Evolutionary conservation across 169 alveolate species (phyloP), one percentile per base, ranked within the genome.

Genomic region (Plasmodium gaboni): DNA sequence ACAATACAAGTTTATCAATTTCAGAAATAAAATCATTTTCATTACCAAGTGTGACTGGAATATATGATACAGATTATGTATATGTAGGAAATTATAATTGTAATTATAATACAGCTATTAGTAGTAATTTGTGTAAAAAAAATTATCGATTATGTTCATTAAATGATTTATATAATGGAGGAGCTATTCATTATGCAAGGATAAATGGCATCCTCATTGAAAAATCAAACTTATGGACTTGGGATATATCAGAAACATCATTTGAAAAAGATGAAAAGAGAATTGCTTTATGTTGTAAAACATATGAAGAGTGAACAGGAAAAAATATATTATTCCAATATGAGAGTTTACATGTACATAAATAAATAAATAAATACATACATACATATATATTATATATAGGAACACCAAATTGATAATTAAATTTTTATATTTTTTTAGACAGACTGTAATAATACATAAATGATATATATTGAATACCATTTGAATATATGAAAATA

Each of bases 131-230:
- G 17, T 94, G 96, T 76, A 91, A 92, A 13, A 24, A 78, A 15
- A 93, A 93, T 13, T 94, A 73, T 67, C 32, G 61, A 0, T 83
- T 94, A 6, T 94, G 96, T 68, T 67, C 96, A 17, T 92, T 88
- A 69, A 91, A 87, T 73, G 94, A 94, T 55, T 69, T 94, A 46
- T 94, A 94, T 74, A 74, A 88, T 60, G 87, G 92, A 15, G 96
- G 92, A 2, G 96, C 92, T 10, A 94, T 94, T 19, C 96, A 94
- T 51, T 89, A 87, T 59, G 96, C 96, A 12, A 17, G 96, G 38
- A 83, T 86, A 19, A 94, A 94, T 89, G 96, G 96, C 32, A 92
- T 94, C 91, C 63, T 94, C 19, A 72, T 89, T 44, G 85, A 86
- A 50, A 88, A 87, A 68, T 76, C 93, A 74, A 93, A 87, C 44